A percentile compares a stretch with the other conserved stretches of the same genome.
Conservation (phyloP, 139 green algal genomes). For the Coccomyxa sp. region DNA sequence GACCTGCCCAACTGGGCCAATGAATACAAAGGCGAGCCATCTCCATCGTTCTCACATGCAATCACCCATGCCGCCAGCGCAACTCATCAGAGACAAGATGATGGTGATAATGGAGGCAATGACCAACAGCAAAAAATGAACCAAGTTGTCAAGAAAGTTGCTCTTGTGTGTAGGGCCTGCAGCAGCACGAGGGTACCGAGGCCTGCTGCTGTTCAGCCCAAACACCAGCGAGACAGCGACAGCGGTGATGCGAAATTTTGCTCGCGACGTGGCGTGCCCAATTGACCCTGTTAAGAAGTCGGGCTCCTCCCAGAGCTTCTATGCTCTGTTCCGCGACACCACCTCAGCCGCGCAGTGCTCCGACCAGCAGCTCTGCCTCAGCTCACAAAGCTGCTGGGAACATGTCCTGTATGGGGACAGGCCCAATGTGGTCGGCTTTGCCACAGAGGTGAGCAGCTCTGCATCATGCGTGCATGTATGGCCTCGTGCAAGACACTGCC, state of each 20-base stretch:
- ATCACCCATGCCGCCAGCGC: background rate
- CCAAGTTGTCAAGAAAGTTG: no score
- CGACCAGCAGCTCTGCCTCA: conserved; percentile 35
- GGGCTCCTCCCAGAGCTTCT: conserved; percentile 38
- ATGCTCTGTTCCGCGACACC: conserved; percentile 38
- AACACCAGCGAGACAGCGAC: conserved; percentile 32
- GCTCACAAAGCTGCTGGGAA: conserved; percentile 44
- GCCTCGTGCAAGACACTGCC: no score
- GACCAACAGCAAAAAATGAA: background rate
- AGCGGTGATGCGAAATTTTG: conserved; percentile 29
- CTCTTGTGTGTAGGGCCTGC: conserved; percentile 43
- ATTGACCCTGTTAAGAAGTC: conserved; percentile 27
- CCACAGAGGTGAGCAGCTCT: background rate
- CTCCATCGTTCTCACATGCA: background rate
- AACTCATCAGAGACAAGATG: background rate
- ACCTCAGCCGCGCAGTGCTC: conserved; percentile 17
- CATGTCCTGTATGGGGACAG: conserved; percentile 12
- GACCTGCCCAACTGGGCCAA: conserved; percentile 30
- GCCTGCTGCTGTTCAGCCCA: conserved; percentile 40
- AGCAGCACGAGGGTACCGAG: background rate
- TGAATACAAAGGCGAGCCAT: conserved; percentile 41
- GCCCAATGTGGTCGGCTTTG: conserved; percentile 1
- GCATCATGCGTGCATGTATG: background rate
- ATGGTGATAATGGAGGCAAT: background rate
- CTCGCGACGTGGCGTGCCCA: conserved; percentile 51